These are phyloP conservation scores for Lodderomyces jiufengensis DNA, from an alignment of 1,139 yeast genomes.

Conservation along the genomic window DNA sequence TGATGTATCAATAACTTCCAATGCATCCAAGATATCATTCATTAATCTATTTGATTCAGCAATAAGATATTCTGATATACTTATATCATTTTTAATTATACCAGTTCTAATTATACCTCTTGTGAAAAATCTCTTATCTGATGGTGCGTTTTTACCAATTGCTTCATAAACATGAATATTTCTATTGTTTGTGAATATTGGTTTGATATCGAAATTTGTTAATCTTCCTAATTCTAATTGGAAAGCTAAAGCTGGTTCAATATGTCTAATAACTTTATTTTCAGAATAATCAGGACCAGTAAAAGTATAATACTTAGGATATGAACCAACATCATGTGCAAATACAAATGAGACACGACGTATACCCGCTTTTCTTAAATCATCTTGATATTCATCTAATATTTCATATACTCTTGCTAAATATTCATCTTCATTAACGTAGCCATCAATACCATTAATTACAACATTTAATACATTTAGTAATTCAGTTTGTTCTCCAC, in stretches of 20 bases:
- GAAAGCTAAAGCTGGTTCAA: constrained; percentile 97
- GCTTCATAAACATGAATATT: constrained; percentile 97
- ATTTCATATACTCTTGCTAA: constrained; percentile 61
- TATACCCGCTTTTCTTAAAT: constrained; percentile 63
- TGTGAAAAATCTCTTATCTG: constrained; percentile 93
- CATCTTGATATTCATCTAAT: constrained; percentile 66
- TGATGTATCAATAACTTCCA: constrained; percentile 90
- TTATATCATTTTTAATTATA: constrained; percentile 84
- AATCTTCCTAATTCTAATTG: constrained; percentile 93
- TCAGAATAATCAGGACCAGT: constrained; percentile 80
- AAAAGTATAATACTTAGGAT: constrained; percentile 95
- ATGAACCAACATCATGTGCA: constrained; percentile 77
- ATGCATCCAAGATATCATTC: constrained; percentile 91
- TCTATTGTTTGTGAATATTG: constrained; percentile 94
- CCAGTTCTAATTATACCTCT: constrained; percentile 98
- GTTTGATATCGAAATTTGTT: constrained; percentile 91
- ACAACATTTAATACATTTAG: constrained; percentile 81
- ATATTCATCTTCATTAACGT: constrained; percentile 66
- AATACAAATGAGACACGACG: constrained; percentile 92
- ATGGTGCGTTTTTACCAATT: constrained; percentile 86
- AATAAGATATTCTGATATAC: constrained; percentile 88
- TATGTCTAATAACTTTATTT: constrained; percentile 92
- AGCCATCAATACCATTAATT: constrained; percentile 71
- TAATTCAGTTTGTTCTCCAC: constrained; percentile 38
- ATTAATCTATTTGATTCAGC: constrained; percentile 95